A percentile compares a stretch with the other conserved stretches of the same genome.
These are phyloP conservation scores for Fusarium secorum DNA, from an alignment of 2,329 filamentous ascomycete species.

Conservation along the genomic window DNA sequence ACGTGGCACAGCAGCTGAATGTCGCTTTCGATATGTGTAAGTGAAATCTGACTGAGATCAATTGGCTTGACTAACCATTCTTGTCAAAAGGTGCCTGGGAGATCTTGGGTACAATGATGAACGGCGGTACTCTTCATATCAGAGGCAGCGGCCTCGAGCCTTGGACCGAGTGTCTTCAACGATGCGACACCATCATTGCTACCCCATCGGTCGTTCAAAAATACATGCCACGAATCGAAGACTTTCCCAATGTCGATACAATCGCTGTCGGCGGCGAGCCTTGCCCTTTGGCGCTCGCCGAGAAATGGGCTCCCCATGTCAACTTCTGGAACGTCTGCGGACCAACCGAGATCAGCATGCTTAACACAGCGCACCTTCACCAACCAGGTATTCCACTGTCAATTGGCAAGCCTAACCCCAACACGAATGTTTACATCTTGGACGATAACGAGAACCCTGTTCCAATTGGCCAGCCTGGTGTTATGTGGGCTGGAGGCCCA, in stretches of 20 bases:
- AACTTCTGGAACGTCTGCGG: slow-evolving; percentile 31
- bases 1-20: slow-evolving; percentile 31
- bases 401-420: slow-evolving; percentile 52
- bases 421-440: slow-evolving; percentile 61
- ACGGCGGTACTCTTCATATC: slow-evolving; percentile 29
- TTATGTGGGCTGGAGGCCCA: slow-evolving; percentile 60
- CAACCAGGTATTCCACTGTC: slow-evolving; percentile 3
- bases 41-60: rapidly evolving
- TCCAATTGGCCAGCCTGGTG: slow-evolving; percentile 56
- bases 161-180: slow-evolving; percentile 26
- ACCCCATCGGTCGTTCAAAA: slow-evolving; percentile 28
- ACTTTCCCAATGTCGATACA: slow-evolving; percentile 23
- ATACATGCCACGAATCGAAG: slow-evolving; percentile 18
- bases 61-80: background rate
- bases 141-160: slow-evolving; percentile 22
- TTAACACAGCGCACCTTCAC: slow-evolving; percentile 29
- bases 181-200: slow-evolving; percentile 25
- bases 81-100: slow-evolving; percentile 20
- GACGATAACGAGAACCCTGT: slow-evolving; percentile 56
- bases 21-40: slow-evolving; percentile 34
- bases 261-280: slow-evolving; percentile 27
- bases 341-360: slow-evolving; percentile 29
- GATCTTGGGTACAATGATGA: slow-evolving; percentile 30
- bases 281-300: slow-evolving; percentile 19
- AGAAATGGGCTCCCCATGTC: slow-evolving; percentile 28